Base-by-base conservation (phyloP, 306 rosid species). In the Senna siamea region DNA sequence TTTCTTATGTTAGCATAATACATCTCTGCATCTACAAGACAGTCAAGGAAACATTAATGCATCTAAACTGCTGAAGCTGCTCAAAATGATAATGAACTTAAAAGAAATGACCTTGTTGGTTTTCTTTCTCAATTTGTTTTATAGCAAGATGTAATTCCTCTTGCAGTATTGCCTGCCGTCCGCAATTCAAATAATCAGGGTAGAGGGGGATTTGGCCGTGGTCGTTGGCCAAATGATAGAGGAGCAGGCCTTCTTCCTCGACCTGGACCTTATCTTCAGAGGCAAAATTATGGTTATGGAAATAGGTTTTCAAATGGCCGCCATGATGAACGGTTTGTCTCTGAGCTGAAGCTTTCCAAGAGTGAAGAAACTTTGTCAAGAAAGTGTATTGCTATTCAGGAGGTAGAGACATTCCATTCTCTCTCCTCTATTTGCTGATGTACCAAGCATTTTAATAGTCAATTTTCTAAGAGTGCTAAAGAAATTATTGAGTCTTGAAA, bases 161-260 rank as follows among this genome's bases (percentile, higher is more conserved):
- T 69, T 74, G 86, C 89, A 85, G 89, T 82, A 65, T 73, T 85
- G 76, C 89, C 89, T 76, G 83, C 74, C 57, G 23, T 37, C 50
- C 86, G 89, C 63, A 79, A 79, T 48, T 5, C 50, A 1, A 85
- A 55, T 74, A 81, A 75, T 48, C 81, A 26, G 32, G 74, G 83
- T 41, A 79, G 86, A 70, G 89, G 84, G 67, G 80, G 84, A 2
- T 82, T 73, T 79, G 84, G 86, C 59, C 84, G 88, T n/a, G 86
- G 89, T 26, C 84, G 86, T 20, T 76, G 84, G 89, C 85, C 81
- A 43, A 91, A 91, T 85, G 97, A 86, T 78, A 91, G 99, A 81
- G 98, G 89, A 34, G 85, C 97, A 4, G 98, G 99, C 43, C 82
- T 94, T 72, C 97, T 94, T 80, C 97, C 97, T 13, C 86, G 93